Base-by-base conservation (phyloP, 1,284 basidiomycete species). In the Inonotus obliquus region DNA sequence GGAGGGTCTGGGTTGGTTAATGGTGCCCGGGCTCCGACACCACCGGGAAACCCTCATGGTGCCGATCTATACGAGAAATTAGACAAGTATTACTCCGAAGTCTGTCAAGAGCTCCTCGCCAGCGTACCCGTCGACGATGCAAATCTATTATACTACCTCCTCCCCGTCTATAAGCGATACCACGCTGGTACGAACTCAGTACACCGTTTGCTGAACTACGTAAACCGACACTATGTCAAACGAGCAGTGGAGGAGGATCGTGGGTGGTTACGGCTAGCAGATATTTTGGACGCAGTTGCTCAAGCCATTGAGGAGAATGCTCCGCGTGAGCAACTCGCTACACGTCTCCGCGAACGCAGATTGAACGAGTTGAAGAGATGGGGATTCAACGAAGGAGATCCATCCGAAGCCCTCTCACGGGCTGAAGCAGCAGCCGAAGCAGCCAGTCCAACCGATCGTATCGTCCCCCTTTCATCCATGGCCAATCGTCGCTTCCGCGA, bases 181-280 rank as follows among this genome's bases (percentile, higher is more conserved):
- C 77, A 79, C 63, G 77, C 82, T 37, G 87, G 88, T 56, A 83
- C 84, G 6, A 79, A 81, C 64, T 81, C 86, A 57, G 81, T 86
- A 63, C 80, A 85, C 70, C 82, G 89, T 65, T 80, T 91, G 29
- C 79, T 90, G 66, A 89, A 84, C 74, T 91, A 91, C 70, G 81
- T 91, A 57, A 90, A 91, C 72, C 81, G 88, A 23, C 87, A 90
- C 72, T 88, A 87, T 68, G 87, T 91, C 67, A 87, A 86, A 70
- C 84, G 86, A 25, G 85, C 85, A 49, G 77, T 86, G 7, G 87
- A 90, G 71, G 87, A 91, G 72, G 89, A 89, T 71, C 81, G 78
- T 64, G 87, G 89, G 38, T 91, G 88, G 88, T 76, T 91, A 51
- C 80, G 85, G 32, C 74, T 89, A 49, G 76, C 76, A 52, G 87